Evolutionary conservation across 2,329 filamentous ascomycete genomes (phyloP), one percentile per base, ranked within the genome.

Genomic region (Nemania bipapillata): DNA sequence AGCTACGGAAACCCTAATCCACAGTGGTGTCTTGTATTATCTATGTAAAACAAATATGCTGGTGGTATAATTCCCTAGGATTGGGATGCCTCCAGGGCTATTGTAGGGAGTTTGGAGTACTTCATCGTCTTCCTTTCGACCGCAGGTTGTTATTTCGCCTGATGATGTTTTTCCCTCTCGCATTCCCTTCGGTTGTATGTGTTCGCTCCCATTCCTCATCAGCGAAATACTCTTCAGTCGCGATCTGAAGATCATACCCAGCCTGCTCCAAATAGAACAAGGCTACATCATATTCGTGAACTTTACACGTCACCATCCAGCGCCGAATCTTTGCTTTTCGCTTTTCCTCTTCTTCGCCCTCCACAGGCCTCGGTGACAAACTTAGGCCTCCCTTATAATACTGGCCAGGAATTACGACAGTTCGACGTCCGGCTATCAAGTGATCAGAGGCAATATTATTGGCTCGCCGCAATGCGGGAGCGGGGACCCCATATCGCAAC

Each of bases 301-400:
- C 90, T 77, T 95, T 95, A 80, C 90, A 92, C 1, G 86, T 85
- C 1, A 93, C 89, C 92, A 94, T 94, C 84, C 91, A 95, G 69
- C 91, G 87, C 49, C 92, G 85, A 37, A 95, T 85, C 76, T 90
- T 90, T 20, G 82, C 85, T 80, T 92, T 94, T 70, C 89, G 86
- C 57, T 86, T 82, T 80, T 92, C 90, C 75, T 93, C 92, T 53
- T 91, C 90, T 76, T 93, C 91, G 55, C 90, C 89, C 62, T 92
- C 91, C n/a, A 92, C 74, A 0, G 92, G 92, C 30, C 86, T 83
- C 1, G 92, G 91, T 53, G 89, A 92, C 26, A 94, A 81, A 73
- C 88, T 91, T 5, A 90, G 83, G 3, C 88, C 89, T 3, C 85
- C 89, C 73, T 87, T 88, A 81, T 92, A 93, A 76, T 87, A 89